Conservation (phyloP, 495 filamentous ascomycete genomes). For the Corynascus novoguineensis region DNA sequence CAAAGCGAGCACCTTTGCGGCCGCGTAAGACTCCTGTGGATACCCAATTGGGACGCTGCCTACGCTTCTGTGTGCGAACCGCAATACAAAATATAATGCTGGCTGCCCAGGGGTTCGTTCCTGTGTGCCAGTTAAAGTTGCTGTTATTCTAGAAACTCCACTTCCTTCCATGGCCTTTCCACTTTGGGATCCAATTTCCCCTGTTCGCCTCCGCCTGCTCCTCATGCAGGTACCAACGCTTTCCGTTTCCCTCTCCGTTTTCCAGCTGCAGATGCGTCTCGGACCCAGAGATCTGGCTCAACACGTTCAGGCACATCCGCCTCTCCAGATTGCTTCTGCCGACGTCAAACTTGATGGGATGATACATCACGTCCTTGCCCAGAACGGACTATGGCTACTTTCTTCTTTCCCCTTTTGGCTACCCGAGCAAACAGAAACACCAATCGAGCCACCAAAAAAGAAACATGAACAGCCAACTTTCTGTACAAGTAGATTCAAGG, state of each 20-base stretch:
- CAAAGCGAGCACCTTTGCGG: conserved; percentile 1
- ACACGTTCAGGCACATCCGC: not conserved
- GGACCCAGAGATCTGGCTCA: not conserved
- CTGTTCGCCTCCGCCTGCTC: not conserved
- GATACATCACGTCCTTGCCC: not conserved
- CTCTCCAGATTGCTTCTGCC: not conserved
- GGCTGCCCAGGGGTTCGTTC: not conserved
- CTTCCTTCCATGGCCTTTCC: conserved; percentile 8
- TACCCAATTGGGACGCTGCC: too few relatives aligned
- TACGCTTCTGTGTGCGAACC: too few relatives aligned
- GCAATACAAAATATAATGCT: too few relatives aligned
- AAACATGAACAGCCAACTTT: not conserved
- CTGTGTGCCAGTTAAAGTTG: not conserved
- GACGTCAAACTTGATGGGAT: not conserved
- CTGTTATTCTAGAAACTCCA: conserved; percentile 8
- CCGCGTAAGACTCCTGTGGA: too few relatives aligned
- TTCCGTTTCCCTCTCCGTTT: not conserved
- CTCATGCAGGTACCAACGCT: not conserved
- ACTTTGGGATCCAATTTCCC: not conserved
- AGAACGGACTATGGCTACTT: not conserved
- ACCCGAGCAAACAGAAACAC: not conserved
- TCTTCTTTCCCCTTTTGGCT: not conserved
- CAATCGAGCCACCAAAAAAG: conserved; percentile 1
- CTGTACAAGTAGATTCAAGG: not conserved
- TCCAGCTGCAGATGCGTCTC: not conserved